Evolutionary conservation across 2,329 filamentous ascomycete species (phyloP).

Genomic region (Colletotrichum sidae): DNA sequence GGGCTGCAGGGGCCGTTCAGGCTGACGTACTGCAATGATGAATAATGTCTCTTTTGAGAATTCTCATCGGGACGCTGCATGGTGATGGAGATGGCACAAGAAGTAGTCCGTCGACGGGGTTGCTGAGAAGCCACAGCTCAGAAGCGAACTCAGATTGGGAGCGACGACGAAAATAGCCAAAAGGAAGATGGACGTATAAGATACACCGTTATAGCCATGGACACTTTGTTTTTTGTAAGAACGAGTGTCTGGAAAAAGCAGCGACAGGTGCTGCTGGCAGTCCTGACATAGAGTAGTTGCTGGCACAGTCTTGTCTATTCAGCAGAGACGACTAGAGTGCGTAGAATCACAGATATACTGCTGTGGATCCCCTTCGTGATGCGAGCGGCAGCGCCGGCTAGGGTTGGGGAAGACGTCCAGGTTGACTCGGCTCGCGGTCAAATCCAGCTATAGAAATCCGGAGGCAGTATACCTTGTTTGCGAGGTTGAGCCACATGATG

Average conservation of each 20-base stretch:
- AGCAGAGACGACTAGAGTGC: constrained; percentile 13
- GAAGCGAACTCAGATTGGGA: background rate
- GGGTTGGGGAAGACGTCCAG: background rate
- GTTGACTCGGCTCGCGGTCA: background rate
- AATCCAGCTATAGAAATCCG: background rate
- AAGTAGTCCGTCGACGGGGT: no score
- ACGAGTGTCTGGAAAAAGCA: constrained; percentile 1
- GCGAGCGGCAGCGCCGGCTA: background rate
- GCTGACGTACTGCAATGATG: no score
- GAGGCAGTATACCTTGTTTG: background rate
- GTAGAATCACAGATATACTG: constrained; percentile 17
- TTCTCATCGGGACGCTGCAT: no score
- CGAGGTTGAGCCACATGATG: constrained; percentile 3
- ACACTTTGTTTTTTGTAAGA: no score
- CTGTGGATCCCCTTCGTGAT: constrained; percentile 1
- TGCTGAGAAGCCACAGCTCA: no score
- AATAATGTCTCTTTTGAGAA: no score
- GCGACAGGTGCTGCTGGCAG: background rate
- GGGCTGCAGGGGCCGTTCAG: background rate
- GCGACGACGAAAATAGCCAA: background rate
- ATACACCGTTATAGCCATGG: background rate
- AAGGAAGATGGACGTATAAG: no score
- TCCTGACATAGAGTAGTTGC: constrained; percentile 14
- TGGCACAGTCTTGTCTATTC: constrained; percentile 13
- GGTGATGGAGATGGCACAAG: no score